phyloP scores from a whole-genome alignment of 768 basidiomycete genomes.

The Phlebiopsis flavidoalba region DNA sequence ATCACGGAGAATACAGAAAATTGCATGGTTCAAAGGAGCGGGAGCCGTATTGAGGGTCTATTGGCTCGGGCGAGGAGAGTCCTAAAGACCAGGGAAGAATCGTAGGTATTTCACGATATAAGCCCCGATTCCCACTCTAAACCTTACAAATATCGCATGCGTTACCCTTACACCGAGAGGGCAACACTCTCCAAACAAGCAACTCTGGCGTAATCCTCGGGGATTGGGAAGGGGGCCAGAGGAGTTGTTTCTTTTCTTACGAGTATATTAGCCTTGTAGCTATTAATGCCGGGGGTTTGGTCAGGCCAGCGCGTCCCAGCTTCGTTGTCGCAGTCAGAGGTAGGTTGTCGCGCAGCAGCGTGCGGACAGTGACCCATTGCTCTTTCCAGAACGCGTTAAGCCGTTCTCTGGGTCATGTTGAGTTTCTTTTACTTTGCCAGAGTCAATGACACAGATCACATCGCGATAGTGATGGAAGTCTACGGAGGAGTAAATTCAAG shows the following conservation, averaged over 20 bases:
- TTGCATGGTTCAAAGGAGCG: conserved; percentile 76
- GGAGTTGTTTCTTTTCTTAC: conserved; percentile 60
- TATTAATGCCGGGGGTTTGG: conserved; percentile 70
- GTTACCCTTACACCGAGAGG: conserved; percentile 78
- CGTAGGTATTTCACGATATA: neutral
- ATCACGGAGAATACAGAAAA: conserved; percentile 63
- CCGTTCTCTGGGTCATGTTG: conserved; percentile 66
- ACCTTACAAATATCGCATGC: conserved; percentile 77
- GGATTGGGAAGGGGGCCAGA: conserved; percentile 70
- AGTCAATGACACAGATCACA: conserved; percentile 78
- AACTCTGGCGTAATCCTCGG: conserved; percentile 85
- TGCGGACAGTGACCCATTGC: conserved; percentile 68
- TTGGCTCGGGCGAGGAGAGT: conserved; percentile 66
- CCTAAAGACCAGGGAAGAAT: conserved; percentile 29
- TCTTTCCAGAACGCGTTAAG: conserved; percentile 75
- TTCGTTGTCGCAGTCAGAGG: no score
- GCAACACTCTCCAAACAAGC: conserved; percentile 82
- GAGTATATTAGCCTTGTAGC: conserved; percentile 88
- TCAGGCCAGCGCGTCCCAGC: conserved; percentile 91
- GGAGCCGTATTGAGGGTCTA: conserved; percentile 76
- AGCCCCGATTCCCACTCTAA: neutral
- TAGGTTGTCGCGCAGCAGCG: conserved; percentile 82
- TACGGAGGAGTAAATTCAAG: conserved; percentile 23
- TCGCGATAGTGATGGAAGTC: conserved; percentile 91
- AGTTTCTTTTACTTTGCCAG: conserved; percentile 83